phyloP scores from a whole-genome alignment of 306 rosid genomes.

The Spatholobus suberectus region DNA sequence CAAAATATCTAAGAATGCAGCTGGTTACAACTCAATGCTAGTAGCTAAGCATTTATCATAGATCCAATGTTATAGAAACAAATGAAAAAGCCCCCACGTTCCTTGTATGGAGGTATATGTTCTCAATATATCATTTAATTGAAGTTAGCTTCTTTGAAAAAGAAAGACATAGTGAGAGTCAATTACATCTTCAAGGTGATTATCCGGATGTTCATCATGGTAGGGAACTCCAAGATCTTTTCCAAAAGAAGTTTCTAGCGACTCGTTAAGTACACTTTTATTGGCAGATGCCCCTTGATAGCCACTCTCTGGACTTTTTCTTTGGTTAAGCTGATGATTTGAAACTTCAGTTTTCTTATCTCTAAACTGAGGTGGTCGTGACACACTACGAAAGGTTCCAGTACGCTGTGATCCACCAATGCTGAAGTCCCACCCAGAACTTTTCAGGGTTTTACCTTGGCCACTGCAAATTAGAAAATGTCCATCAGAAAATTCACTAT shows the following conservation, averaged over 20 bases:
- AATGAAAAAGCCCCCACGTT: slow-evolving; percentile 26
- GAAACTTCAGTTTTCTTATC: slow-evolving; percentile 69
- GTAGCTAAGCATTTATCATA: slow-evolving; percentile 12
- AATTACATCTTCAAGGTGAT: slow-evolving; percentile 71
- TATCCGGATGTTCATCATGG: slow-evolving; percentile 48
- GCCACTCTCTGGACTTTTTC: slow-evolving; percentile 64
- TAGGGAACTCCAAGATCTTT: slow-evolving; percentile 52
- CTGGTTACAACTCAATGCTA: slow-evolving; percentile 20
- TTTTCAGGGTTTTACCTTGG: slow-evolving; percentile 69
- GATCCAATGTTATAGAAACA: slow-evolving; percentile 13
- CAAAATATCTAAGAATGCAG: slow-evolving; percentile 6
- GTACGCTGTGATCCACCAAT: slow-evolving; percentile 80
- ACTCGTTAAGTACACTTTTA: slow-evolving; percentile 56
- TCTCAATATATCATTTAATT: slow-evolving; percentile 18
- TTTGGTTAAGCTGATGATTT: slow-evolving; percentile 53
- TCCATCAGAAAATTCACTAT: slow-evolving; percentile 37
- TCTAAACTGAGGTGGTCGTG: slow-evolving; percentile 86
- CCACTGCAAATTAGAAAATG: slow-evolving; percentile 63
- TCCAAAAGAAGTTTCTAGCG: slow-evolving; percentile 43
- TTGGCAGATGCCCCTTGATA: slow-evolving; percentile 50
- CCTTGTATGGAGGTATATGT: neutral
- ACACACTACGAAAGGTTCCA: slow-evolving; percentile 76
- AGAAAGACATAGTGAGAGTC: slow-evolving; percentile 9
- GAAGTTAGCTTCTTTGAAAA: neutral
- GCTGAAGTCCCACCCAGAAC: slow-evolving; percentile 96